Percentiles rank a stretch among this genome's conserved stretches.
Evolutionary conservation across 306 rosid species (phyloP).

Genomic region (Sechiopsis laciniata): DNA sequence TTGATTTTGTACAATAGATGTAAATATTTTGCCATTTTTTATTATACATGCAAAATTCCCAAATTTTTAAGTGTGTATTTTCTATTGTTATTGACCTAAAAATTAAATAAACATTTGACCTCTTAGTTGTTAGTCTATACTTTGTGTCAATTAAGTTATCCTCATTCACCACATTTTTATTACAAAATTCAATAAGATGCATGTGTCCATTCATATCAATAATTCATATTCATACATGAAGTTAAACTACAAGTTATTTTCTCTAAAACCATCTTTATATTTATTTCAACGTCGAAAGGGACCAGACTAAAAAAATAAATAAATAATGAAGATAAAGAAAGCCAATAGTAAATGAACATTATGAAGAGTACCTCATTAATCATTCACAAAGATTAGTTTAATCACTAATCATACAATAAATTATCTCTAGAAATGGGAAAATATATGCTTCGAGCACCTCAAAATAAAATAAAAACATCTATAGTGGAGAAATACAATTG

Average conservation of each 20-base stretch:
- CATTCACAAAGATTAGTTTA: not conserved
- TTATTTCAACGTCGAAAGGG: not conserved
- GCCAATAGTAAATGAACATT: not conserved
- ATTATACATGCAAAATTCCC: too few relatives aligned
- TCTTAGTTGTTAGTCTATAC: too few relatives aligned
- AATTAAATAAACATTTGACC: too few relatives aligned
- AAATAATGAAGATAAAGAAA: not conserved
- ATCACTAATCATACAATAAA: not conserved
- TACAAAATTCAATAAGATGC: not conserved
- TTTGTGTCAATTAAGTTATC: too few relatives aligned
- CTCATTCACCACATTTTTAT: not conserved
- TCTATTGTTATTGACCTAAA: too few relatives aligned
- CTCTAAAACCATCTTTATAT: not conserved
- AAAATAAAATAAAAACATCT: not conserved
- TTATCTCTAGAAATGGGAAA: not conserved
- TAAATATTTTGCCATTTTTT: too few relatives aligned
- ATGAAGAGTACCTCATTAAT: not conserved
- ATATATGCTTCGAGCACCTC: constrained; percentile 14
- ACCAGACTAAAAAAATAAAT: not conserved
- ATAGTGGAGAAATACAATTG: not conserved
- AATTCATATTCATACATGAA: not conserved
- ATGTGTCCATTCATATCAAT: not conserved
- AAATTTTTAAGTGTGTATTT: too few relatives aligned
- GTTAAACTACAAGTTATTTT: not conserved
- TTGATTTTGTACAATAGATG: too few relatives aligned